Conservation (phyloP, 805 yeast species). For the Yamadazyma endophytica region DNA sequence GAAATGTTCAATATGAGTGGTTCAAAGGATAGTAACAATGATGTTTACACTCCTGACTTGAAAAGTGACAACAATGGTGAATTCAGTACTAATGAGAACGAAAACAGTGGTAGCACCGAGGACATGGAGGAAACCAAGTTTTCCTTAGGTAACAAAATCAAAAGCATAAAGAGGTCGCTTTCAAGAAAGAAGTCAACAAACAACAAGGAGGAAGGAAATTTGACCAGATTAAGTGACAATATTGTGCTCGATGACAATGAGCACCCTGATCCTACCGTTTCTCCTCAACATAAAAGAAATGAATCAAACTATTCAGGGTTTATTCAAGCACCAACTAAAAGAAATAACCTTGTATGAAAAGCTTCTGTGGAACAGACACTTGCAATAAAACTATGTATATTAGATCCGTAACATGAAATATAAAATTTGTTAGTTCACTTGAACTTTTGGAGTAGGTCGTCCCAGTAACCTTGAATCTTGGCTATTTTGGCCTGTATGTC, state of each 20-base stretch:
- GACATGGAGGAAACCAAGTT: conserved; percentile 6
- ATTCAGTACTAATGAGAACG: conserved; percentile 5
- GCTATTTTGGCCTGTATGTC: conserved; percentile 1
- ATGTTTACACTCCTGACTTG: conserved; percentile 29
- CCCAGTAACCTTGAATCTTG: conserved; percentile 9
- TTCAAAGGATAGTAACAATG: conserved; percentile 13
- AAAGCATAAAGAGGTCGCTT: conserved; percentile 36
- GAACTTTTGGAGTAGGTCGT: background rate
- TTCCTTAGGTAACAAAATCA: conserved; percentile 37
- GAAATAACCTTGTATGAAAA: conserved; percentile 18
- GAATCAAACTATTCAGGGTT: conserved; percentile 18
- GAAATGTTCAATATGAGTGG: conserved; percentile 50
- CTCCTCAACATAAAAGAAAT: conserved; percentile 19
- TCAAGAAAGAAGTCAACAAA: conserved; percentile 22
- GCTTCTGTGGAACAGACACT: background rate
- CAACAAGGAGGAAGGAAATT: conserved; percentile 9
- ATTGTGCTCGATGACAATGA: conserved; percentile 12
- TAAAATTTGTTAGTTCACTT: conserved; percentile 1
- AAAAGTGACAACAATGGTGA: conserved; percentile 11
- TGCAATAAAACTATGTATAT: background rate
- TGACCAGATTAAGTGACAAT: conserved; percentile 24
- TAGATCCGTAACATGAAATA: background rate
- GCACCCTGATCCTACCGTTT: conserved; percentile 8
- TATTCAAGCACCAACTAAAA: conserved; percentile 18
- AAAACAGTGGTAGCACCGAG: conserved; percentile 6